Conservation (phyloP, 2,329 filamentous ascomycete species). For the Aspergillus pseudoviridinutans region DNA sequence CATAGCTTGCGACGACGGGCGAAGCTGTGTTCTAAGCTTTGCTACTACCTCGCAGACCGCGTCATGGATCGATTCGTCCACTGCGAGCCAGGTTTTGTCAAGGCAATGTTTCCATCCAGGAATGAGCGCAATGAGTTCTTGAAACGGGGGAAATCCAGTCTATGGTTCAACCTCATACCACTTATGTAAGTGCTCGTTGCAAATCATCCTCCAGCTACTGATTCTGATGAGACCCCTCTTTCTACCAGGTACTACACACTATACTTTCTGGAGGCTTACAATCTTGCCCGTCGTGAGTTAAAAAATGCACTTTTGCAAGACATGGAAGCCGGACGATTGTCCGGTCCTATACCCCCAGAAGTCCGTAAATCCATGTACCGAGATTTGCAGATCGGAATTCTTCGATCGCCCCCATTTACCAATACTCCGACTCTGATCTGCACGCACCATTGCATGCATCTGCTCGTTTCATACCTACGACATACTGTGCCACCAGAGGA, state of each 20-base stretch:
- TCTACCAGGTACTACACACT: constrained; percentile 36
- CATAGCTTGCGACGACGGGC: constrained; percentile 35
- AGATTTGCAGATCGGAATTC: constrained; percentile 34
- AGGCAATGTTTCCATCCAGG: constrained; percentile 30
- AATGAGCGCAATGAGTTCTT: constrained; percentile 31
- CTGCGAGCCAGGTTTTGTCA: constrained; percentile 28
- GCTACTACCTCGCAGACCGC: constrained; percentile 40
- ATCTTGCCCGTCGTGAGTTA: constrained; percentile 34
- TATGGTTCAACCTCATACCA: constrained; percentile 40
- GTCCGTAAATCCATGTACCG: constrained; percentile 35
- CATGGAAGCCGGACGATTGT: constrained; percentile 35
- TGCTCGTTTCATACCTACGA: constrained; percentile 38
- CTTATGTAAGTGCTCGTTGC: constrained; percentile 31
- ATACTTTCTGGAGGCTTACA: constrained; percentile 41
- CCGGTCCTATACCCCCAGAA: constrained; percentile 33
- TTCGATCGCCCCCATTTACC: constrained; percentile 39
- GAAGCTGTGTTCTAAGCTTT: constrained; percentile 36
- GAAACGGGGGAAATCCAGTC: constrained; percentile 28
- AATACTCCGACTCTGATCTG: constrained; percentile 37
- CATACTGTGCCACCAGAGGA: constrained; percentile 35
- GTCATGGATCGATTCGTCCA: constrained; percentile 38
- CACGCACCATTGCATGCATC: constrained; percentile 40
- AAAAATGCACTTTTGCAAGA: constrained; percentile 35
- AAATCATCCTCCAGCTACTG: background rate
- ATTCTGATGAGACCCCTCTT: constrained; percentile 1